phyloP scores from a whole-genome alignment of 2,329 filamentous ascomycete species.

The Aspergillus alliaceus region DNA sequence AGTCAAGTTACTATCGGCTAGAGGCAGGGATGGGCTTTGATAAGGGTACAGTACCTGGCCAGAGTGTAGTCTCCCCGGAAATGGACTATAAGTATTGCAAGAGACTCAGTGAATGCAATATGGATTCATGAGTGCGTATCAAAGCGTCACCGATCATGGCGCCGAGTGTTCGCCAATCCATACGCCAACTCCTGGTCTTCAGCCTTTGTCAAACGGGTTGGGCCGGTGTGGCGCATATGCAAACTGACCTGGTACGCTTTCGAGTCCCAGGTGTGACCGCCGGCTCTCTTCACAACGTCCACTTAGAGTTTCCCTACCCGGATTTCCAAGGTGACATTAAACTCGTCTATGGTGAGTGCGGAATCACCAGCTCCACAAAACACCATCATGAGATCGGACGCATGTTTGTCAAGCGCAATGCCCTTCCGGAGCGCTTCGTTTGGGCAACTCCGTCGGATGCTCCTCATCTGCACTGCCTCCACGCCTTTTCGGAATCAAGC shows the following conservation, averaged over 20 bases:
- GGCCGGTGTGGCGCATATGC: background rate
- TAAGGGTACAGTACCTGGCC: background rate
- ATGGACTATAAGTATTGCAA: background rate
- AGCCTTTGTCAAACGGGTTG: background rate
- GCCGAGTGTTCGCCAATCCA: background rate
- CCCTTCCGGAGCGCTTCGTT: conserved; percentile 46
- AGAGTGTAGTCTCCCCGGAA: background rate
- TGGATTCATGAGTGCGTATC: background rate
- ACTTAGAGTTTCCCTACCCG: conserved; percentile 43
- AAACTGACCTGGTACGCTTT: conserved; percentile 20
- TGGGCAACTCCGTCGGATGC: conserved; percentile 36
- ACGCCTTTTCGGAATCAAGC: conserved; percentile 31
- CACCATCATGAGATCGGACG: conserved; percentile 47
- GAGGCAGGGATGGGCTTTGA: background rate
- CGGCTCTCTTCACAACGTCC: conserved; percentile 51
- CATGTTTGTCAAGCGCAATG: conserved; percentile 38
- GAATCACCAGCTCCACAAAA: conserved; percentile 33
- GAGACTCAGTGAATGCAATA: no score
- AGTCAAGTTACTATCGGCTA: background rate
- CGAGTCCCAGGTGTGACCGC: conserved; percentile 35
- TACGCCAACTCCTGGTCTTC: background rate
- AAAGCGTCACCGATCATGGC: background rate
- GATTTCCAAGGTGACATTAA: conserved; percentile 46
- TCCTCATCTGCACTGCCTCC: conserved; percentile 32
- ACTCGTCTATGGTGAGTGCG: conserved; percentile 49